Evolutionary conservation across 2,329 filamentous ascomycete species (phyloP), one percentile per base, ranked within the genome.

Genomic region (Ceratocystis variospora): DNA sequence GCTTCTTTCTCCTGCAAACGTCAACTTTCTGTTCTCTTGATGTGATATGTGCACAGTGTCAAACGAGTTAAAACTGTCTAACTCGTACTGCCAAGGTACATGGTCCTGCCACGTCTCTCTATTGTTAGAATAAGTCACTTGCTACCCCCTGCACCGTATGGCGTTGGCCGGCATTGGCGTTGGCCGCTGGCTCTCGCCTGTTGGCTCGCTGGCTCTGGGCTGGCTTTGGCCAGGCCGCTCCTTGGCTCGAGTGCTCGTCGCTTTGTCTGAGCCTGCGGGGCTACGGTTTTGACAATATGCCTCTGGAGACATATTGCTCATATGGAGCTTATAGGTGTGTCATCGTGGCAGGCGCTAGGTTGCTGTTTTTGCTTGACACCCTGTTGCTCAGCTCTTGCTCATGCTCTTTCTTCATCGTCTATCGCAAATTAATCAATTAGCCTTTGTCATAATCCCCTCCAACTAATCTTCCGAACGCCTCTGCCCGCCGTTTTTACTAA

Each of bases 91-190:
- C 55, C 5, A 37, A 59, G 55, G 50, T 59, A 59, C 55, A n/a
- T 19, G 28, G 28, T 37, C 15, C 28, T 37, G 25, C 28, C 28
- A 37, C 28, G 15, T 37, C 28, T 31, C 55, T 22, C 55, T 59
- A 37, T 59, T 59, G 55, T 59, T 59, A 59, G 55, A 22, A 37
- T 31, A 59, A 37, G 55, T 59, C 7, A n/a, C 28, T 59, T 25
- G 22, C 12, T n/a, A 17, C 55, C 22, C 12, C 53, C 17, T 37
- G 55, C 55, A 59, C 55, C 8, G 53, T 59, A 37, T 37, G 8
- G 55, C 55, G 55, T 12, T 50, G 48, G 8, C 48, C 48, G 48
- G 48, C 48, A 50, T 22, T 50, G 48, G 48, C 48, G n/a, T 22
- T 50, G 48, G 48, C 25, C 28, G 25, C 55, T 37, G 55, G 53